phyloP scores from a whole-genome alignment of 2,329 filamentous ascomycete species.

The Fusarium sp. region DNA sequence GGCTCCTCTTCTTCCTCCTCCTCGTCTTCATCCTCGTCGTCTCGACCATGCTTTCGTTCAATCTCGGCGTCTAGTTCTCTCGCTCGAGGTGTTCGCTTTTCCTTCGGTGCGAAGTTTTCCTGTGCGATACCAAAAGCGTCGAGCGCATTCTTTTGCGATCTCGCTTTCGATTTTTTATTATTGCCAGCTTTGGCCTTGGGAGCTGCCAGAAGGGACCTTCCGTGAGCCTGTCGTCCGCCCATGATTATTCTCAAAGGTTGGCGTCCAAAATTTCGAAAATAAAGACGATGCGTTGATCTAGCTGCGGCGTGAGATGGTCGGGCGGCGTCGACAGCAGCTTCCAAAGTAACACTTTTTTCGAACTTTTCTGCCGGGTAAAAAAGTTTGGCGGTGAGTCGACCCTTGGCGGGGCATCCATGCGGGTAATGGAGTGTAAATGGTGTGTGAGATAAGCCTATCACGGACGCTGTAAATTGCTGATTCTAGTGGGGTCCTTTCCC shows the following conservation, averaged over 20 bases:
- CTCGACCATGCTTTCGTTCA: constrained; percentile 59
- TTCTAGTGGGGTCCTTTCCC: constrained; percentile 22
- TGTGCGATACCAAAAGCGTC: constrained; percentile 70
- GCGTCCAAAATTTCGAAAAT: constrained; percentile 11
- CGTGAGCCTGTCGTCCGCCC: constrained; percentile 71
- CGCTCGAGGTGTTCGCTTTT: constrained; percentile 63
- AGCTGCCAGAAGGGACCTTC: constrained; percentile 61
- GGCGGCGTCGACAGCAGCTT: neutral
- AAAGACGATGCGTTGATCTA: constrained; percentile 37
- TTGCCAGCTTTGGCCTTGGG: constrained; percentile 48
- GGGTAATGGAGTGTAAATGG: constrained; percentile 17
- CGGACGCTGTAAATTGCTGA: constrained; percentile 39
- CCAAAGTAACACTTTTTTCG: constrained; percentile 35
- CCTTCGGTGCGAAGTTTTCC: constrained; percentile 62
- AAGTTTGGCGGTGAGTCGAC: constrained; percentile 46
- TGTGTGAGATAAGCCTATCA: constrained; percentile 50
- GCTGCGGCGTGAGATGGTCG: constrained; percentile 12
- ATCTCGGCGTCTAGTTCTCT: constrained; percentile 64
- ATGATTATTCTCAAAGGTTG: constrained; percentile 52
- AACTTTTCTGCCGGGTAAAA: constrained; percentile 48
- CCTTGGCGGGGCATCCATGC: constrained; percentile 47
- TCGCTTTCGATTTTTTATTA: constrained; percentile 62
- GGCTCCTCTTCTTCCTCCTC: constrained; percentile 64
- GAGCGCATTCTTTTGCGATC: constrained; percentile 63
- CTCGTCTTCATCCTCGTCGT: constrained; percentile 60